Base-by-base conservation (phyloP, 345 rosid genomes). In the Heritiera fomes region DNA sequence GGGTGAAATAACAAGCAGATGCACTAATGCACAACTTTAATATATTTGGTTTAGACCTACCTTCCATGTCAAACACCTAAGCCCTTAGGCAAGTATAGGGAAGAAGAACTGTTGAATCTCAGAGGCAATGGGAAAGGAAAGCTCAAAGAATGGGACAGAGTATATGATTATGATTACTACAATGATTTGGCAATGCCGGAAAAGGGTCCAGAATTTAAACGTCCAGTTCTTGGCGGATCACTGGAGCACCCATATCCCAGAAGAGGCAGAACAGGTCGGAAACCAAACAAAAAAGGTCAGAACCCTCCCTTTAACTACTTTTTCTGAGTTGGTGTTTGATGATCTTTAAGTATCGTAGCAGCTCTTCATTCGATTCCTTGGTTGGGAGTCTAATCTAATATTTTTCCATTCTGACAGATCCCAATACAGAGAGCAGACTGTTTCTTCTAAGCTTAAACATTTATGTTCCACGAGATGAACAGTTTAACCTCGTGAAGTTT, bases 61-160 rank as follows among this genome's bases (percentile, higher is more conserved):
- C 97, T 95, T 75, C 99, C 99, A 67, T 78, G 84, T 83, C 85
- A 93, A 64, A 95, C 93, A 63, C 99, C 99, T 5, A 89, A 83
- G 80, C 83, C 94, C 28, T 55, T 95, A 49, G 86, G 84, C 66
- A 85, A 76, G 55, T 87, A 87, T 70, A 88, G 98, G 83, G 90
- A 88, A 85, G 88, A 90, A 78, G 98, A 95, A 81, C 90, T 95
- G 1, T 55, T 78, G 8, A 86, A 84, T 78, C 87, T 95, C 23
- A 87, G 92, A n/a, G 98, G 97, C 65, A 79, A 89, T 72, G 93
- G 90, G 5, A 84, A 76, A 53, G 88, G 87, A 20, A 86, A 83
- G 85, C 87, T 92, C 53, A 87, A 84, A 74, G 97, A 93, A 73
- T 93, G 99, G 99, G 98, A 95, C 80, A 90, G 99, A 86, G 95